A percentile compares a stretch with the other conserved stretches of the same genome.
phyloP scores from a whole-genome alignment of 192 early-diverging fungal species.

The Coemansia biformis region DNA sequence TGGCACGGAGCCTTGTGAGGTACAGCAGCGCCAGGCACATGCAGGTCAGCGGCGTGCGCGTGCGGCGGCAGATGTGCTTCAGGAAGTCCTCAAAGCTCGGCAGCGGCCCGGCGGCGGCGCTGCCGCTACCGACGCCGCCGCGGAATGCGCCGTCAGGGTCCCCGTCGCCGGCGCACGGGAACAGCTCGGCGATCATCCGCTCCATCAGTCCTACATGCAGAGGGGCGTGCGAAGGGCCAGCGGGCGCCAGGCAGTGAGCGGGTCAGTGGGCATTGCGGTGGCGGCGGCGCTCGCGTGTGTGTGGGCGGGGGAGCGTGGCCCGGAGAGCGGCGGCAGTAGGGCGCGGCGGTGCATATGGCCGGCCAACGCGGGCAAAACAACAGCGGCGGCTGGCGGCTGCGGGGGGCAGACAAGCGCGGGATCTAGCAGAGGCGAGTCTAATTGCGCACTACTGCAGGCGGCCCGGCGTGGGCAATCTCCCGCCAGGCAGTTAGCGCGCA shows the following conservation, averaged over 20 bases:
- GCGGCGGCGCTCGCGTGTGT: too few species aligned
- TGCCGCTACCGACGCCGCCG: slow-evolving; percentile 3
- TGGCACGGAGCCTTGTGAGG: slow-evolving; percentile 51
- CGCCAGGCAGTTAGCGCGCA: slow-evolving; percentile 5
- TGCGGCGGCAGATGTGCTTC: slow-evolving; percentile 51
- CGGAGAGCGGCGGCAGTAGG: too few species aligned
- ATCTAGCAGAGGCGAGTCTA: background rate
- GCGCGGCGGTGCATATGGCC: too few species aligned
- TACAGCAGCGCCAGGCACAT: slow-evolving; percentile 56
- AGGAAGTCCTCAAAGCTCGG: slow-evolving; percentile 50
- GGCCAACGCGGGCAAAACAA: too few species aligned
- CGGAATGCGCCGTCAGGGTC: slow-evolving; percentile 9
- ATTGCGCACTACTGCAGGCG: slow-evolving; percentile 20
- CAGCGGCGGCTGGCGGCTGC: too few species aligned
- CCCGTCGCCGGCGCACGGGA: slow-evolving; percentile 41
- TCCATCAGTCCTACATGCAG: slow-evolving; percentile 42
- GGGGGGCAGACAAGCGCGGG: too few species aligned
- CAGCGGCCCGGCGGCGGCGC: slow-evolving; percentile 6
- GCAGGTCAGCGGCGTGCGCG: slow-evolving; percentile 50
- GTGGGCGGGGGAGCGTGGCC: too few species aligned
- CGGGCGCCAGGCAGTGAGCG: too few species aligned
- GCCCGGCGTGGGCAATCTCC: background rate
- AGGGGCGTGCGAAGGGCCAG: too few species aligned
- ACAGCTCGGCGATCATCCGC: slow-evolving; percentile 51
- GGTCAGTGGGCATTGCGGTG: too few species aligned